These are phyloP conservation scores for Apostasia shenzhenica DNA, from an alignment of 106 monocot genomes.

Conservation along the genomic window DNA sequence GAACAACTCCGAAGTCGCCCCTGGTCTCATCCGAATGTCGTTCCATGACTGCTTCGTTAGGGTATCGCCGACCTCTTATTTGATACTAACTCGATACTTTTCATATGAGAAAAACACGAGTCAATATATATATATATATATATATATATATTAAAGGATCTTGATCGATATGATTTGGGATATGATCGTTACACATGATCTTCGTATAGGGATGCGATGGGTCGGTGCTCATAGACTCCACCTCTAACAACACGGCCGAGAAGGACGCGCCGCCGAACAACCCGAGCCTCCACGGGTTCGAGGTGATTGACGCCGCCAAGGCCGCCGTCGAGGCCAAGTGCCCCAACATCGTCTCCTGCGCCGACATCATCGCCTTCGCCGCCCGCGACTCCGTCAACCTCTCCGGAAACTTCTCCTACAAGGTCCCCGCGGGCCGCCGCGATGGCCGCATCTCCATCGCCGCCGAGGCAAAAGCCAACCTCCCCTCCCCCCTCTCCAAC, in stretches of 20 bases:
- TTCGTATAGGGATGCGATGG: constrained; percentile 36
- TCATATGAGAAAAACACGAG: too few relatives aligned
- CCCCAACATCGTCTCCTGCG: constrained; percentile 36
- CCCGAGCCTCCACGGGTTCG: constrained; percentile 49
- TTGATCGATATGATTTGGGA: not conserved
- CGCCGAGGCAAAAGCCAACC: constrained; percentile 13
- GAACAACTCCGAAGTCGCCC: constrained; percentile 28
- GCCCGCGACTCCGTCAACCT: constrained; percentile 29
- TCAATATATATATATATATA: too few relatives aligned
- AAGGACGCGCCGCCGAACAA: constrained; percentile 31
- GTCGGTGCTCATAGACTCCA: constrained; percentile 40
- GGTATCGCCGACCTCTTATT: constrained; percentile 9
- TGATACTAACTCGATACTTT: too few relatives aligned
- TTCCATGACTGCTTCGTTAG: constrained; percentile 73
- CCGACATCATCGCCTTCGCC: constrained; percentile 50
- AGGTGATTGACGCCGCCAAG: constrained; percentile 42
- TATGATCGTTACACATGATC: not conserved
- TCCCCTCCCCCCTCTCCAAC: constrained; percentile 25
- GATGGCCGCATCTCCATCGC: constrained; percentile 21
- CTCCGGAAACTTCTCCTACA: constrained; percentile 26
- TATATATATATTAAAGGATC: too few relatives aligned
- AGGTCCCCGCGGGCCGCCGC: constrained; percentile 38
- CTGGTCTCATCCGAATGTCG: constrained; percentile 55
- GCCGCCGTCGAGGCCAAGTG: constrained; percentile 26
- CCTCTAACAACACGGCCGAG: constrained; percentile 17